phyloP scores from a whole-genome alignment of 164 flowering plant species.

The Vitis rotundifolia region DNA sequence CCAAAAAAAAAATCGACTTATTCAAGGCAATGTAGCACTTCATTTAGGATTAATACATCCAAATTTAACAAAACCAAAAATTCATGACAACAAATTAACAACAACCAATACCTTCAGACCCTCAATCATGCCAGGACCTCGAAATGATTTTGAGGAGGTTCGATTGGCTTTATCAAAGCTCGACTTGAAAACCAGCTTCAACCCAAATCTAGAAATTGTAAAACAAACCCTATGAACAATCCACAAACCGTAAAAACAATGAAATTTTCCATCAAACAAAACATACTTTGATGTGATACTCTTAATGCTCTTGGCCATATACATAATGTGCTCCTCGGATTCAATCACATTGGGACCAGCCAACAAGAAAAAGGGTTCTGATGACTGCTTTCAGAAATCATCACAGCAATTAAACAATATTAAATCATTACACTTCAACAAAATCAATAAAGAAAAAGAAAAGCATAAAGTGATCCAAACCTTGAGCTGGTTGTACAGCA shows the following conservation, averaged over 20 bases:
- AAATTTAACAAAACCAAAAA: not conserved
- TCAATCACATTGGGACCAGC: constrained; percentile 99
- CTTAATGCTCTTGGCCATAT: constrained; percentile 82
- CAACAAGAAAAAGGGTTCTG: constrained; percentile 86
- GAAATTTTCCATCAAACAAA: not conserved
- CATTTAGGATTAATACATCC: not conserved
- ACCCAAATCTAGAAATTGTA: constrained; percentile 54
- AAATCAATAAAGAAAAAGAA: not conserved
- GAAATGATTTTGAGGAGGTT: constrained; percentile 92
- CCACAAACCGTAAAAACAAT: not conserved
- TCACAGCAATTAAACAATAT: too few species aligned
- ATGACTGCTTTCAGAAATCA: constrained; percentile 36
- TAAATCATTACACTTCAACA: not conserved
- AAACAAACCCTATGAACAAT: not conserved
- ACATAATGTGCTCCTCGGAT: constrained; percentile 85
- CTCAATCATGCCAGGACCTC: constrained; percentile 89
- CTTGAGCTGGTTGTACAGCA: constrained; percentile 68
- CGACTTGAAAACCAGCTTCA: constrained; percentile 88
- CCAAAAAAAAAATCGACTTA: not conserved
- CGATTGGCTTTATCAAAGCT: constrained; percentile 98
- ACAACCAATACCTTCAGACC: constrained; percentile 68
- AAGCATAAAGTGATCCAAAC: constrained; percentile 22
- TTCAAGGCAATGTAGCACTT: not conserved
- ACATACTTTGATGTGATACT: constrained; percentile 69
- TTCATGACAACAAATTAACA: not conserved